phyloP scores from a whole-genome alignment of 768 basidiomycete genomes.

The Auricularia sp. region DNA sequence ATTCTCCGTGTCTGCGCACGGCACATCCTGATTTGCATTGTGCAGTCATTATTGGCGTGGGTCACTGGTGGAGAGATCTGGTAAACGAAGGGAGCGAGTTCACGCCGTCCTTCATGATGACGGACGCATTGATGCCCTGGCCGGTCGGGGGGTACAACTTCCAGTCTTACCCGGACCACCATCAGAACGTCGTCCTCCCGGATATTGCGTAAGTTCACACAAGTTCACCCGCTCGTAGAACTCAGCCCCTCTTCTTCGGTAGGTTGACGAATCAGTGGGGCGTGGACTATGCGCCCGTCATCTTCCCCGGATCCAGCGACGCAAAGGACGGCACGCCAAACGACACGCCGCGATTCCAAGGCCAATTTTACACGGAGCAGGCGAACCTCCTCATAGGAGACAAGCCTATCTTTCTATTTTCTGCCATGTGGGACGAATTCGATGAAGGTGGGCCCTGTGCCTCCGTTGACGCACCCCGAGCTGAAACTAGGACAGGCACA shows the following conservation, averaged over 20 bases:
- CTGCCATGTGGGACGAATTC: background rate
- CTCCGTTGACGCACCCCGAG: background rate
- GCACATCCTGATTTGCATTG: background rate
- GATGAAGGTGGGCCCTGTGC: background rate
- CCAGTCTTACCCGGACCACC: background rate
- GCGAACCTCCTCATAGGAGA: background rate
- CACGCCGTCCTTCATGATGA: background rate
- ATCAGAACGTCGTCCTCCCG: background rate
- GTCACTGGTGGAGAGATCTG: background rate
- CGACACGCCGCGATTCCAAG: background rate
- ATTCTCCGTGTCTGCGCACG: background rate
- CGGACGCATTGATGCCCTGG: background rate
- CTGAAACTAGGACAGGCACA: background rate
- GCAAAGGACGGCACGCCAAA: background rate
- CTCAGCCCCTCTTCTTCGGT: background rate
- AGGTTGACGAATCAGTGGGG: background rate
- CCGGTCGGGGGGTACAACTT: background rate
- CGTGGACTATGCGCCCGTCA: background rate
- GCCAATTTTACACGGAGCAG: background rate
- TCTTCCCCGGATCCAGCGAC: background rate
- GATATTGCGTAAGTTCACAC: background rate
- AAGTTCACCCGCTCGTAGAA: background rate
- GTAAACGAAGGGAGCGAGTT: background rate
- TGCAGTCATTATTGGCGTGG: background rate
- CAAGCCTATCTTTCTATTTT: background rate